Evolutionary conservation across 495 filamentous ascomycete genomes (phyloP).

Genomic region (Aeminium ludgeri): DNA sequence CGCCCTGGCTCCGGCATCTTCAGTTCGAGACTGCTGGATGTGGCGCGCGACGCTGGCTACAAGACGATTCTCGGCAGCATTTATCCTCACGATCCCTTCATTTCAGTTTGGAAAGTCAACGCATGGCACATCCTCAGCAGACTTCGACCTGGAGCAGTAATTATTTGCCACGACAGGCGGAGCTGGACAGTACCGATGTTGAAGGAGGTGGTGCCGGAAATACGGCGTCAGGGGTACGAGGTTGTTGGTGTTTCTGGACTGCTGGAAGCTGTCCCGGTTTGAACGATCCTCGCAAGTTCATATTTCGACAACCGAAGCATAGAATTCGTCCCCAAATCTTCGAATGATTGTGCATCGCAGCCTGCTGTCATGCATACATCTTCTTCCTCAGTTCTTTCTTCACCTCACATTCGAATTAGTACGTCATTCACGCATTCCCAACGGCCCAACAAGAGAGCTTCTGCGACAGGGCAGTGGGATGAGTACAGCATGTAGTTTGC

Average conservation of each 20-base stretch:
- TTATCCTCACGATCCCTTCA: constrained; percentile 76
- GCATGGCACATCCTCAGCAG: constrained; percentile 66
- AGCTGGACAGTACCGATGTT: constrained; percentile 67
- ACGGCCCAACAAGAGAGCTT: too few relatives aligned
- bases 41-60: constrained; percentile 41
- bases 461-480: too few relatives aligned
- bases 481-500: too few relatives aligned
- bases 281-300: too few relatives aligned
- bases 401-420: too few relatives aligned
- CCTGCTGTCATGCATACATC: too few relatives aligned
- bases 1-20: constrained; percentile 72
- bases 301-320: too few relatives aligned
- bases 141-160: constrained; percentile 55
- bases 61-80: constrained; percentile 58
- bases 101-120: constrained; percentile 49
- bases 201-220: constrained; percentile 47
- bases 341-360: too few relatives aligned
- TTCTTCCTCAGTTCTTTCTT: too few relatives aligned
- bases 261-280: constrained; percentile 25
- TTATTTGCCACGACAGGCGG: constrained; percentile 70
- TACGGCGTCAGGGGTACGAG: constrained; percentile 48
- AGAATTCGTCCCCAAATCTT: too few relatives aligned
- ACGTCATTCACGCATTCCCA: too few relatives aligned
- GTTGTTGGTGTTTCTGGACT: constrained; percentile 52
- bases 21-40: constrained; percentile 42